phyloP scores from a whole-genome alignment of 495 filamentous ascomycete species.

The Penicillium coffeae region DNA sequence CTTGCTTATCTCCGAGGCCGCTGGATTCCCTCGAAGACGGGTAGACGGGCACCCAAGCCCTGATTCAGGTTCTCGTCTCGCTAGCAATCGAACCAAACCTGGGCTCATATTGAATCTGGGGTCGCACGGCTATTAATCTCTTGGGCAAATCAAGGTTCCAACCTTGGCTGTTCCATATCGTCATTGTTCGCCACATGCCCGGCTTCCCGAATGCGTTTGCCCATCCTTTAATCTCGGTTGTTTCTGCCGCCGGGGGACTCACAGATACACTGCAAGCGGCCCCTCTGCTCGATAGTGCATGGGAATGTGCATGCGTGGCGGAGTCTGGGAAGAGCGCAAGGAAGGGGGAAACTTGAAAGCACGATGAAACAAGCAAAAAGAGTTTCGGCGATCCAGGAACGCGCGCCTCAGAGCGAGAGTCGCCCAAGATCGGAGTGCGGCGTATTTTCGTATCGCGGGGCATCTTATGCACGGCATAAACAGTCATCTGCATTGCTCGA shows the following conservation, averaged over 20 bases:
- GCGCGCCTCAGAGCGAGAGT: not conserved
- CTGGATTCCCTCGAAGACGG: not conserved
- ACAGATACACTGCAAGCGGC: too few relatives aligned
- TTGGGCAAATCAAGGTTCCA: not conserved
- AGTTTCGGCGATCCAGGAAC: not conserved
- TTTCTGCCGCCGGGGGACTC: too few relatives aligned
- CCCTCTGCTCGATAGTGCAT: too few relatives aligned
- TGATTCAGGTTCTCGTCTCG: too few relatives aligned
- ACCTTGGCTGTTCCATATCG: slow-evolving; percentile 7
- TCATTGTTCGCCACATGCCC: slow-evolving; percentile 6
- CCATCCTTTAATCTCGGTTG: not conserved
- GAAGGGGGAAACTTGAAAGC: too few relatives aligned
- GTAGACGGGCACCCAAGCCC: too few relatives aligned
- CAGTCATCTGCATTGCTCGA: too few relatives aligned
- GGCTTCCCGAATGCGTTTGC: not conserved
- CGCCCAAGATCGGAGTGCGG: too few relatives aligned
- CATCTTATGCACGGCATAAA: too few relatives aligned
- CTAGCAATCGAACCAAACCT: not conserved
- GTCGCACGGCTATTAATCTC: not conserved
- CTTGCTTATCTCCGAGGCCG: not conserved
- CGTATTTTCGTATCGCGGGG: too few relatives aligned
- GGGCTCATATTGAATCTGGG: not conserved
- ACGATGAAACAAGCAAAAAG: not conserved
- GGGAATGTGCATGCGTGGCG: too few relatives aligned
- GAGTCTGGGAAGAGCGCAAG: too few relatives aligned